A percentile compares a stretch with the other conserved stretches of the same genome.
Evolutionary conservation across 495 filamentous ascomycete species (phyloP).

Genomic region (Trichoderma gamsii): DNA sequence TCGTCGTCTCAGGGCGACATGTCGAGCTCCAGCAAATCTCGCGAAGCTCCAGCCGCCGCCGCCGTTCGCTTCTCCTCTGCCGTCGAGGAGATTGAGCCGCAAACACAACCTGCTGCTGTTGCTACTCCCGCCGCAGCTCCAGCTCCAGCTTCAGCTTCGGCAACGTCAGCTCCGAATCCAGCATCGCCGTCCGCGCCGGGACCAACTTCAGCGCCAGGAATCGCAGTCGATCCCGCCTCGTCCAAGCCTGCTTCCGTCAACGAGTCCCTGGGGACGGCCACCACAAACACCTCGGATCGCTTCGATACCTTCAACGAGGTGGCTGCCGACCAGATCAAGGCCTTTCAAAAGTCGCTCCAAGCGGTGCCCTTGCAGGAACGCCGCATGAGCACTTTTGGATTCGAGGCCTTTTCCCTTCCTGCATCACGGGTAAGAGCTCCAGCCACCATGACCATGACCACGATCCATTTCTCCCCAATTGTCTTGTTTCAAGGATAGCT

Average conservation of each 20-base stretch:
- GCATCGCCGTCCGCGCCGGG: too few relatives aligned
- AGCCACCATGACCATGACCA: constrained; percentile 5
- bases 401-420: constrained; percentile 83
- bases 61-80: constrained; percentile 73
- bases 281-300: constrained; percentile 19
- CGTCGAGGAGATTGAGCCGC: constrained; percentile 68
- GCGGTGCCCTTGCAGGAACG: constrained; percentile 69
- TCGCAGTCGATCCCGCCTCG: too few relatives aligned
- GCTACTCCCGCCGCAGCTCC: background rate
- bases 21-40: constrained; percentile 1
- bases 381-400: constrained; percentile 77
- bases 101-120: constrained; percentile 1
- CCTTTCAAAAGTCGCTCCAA: constrained; percentile 65
- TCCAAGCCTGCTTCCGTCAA: too few relatives aligned
- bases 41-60: constrained; percentile 39
- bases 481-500: background rate
- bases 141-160: constrained; percentile 16
- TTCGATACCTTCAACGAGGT: constrained; percentile 30
- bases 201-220: too few relatives aligned
- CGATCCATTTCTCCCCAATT: background rate
- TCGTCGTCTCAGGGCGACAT: background rate
- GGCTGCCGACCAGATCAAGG: constrained; percentile 60
- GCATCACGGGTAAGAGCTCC: constrained; percentile 66
- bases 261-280: constrained; percentile 4
- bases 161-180: background rate